Evolutionary conservation across 495 filamentous ascomycete genomes (phyloP), one percentile per base, ranked within the genome.

Genomic region (Penicillium daleae): DNA sequence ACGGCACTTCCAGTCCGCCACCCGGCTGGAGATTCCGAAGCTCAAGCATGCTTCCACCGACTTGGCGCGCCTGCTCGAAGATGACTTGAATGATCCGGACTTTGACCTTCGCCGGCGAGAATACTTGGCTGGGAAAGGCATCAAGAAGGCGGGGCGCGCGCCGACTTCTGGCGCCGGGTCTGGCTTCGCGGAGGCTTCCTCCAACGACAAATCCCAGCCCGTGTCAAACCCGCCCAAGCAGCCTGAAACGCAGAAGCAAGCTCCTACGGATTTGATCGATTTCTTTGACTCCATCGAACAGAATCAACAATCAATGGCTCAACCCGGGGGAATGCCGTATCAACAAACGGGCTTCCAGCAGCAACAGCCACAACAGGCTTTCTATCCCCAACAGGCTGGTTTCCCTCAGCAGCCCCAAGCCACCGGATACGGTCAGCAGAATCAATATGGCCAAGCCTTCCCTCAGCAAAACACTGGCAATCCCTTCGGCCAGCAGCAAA

Each of bases 251-350:
- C 70, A 75, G 60, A 77, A 82, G 24, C 89, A 87, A 59, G 85
- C 87, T 4, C 88, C 90, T 0, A 82, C 89, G 51, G 91, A 98
- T 77, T 79, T 99, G 56, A 99, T 99, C 67, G 95, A 99, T 73
- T 97, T 99, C 74, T 99, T 99, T 71, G 95, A 95, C 62, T 94
- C 94, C 2, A 98, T 99, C 69, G 93, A 98, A 68, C 89, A 91
- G 67, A 93, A 94, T 62, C 92, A 94, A 74, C 92, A 93, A 60
- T 82, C 83, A 2, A 86, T 90, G 74, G 76, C 66, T 22, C 75
- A 78, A 55, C 65, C 73, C 54, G 65, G 67, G 32, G 72, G 80
- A 57, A 63, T 71, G 65, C 76, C 78, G 40, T 84, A 86, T 65
- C 83, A 82, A 31, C 76, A 81, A 61, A 62, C 61, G 13, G 85